These are phyloP conservation scores for Taphrina deformans DNA, from an alignment of 1,139 yeast species.

Conservation along the genomic window DNA sequence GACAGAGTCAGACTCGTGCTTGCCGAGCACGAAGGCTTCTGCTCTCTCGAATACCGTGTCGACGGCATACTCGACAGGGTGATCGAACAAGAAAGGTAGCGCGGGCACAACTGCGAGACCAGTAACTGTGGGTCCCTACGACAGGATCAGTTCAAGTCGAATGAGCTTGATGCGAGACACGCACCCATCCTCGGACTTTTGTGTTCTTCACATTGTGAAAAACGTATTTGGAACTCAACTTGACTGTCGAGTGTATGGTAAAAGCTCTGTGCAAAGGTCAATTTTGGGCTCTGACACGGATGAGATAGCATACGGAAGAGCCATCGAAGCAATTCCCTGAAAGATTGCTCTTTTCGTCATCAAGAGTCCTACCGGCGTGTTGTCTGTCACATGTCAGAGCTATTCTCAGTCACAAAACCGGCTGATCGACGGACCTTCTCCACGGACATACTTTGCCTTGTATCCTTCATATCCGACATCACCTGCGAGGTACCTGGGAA, in stretches of 20 bases:
- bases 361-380: constrained; percentile 21
- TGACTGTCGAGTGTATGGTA: constrained; percentile 76
- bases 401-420: not conserved
- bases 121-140: constrained; percentile 74
- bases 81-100: constrained; percentile 76
- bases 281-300: too few species aligned
- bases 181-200: constrained; percentile 28
- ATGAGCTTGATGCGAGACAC: not conserved
- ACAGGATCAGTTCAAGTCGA: constrained; percentile 45
- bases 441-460: constrained; percentile 48
- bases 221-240: constrained; percentile 57
- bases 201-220: constrained; percentile 40
- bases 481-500: constrained; percentile 62
- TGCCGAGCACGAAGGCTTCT: constrained; percentile 45
- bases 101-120: constrained; percentile 78
- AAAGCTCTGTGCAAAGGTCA: constrained; percentile 55
- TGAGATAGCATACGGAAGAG: constrained; percentile 46
- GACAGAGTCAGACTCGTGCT: constrained; percentile 27
- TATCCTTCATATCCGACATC: constrained; percentile 76
- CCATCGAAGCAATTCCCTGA: constrained; percentile 83
- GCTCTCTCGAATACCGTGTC: constrained; percentile 66
- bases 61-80: constrained; percentile 72
- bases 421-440: constrained; percentile 2
- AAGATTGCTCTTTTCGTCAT: constrained; percentile 69
- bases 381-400: not conserved